Base-by-base conservation (phyloP, 306 rosid genomes). In the Prunus fruticosa region DNA sequence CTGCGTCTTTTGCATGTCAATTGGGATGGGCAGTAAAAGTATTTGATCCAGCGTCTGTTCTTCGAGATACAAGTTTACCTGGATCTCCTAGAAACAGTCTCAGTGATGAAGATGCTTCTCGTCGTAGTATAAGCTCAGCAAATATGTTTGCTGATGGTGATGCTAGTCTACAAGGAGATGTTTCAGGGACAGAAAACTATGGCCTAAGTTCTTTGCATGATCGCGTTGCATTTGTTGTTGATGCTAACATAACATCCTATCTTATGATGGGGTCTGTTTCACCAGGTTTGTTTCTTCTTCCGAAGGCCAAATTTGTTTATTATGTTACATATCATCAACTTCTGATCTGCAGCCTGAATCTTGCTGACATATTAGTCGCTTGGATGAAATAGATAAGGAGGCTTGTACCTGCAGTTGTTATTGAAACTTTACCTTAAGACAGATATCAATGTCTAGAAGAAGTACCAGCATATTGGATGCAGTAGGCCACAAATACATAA, bases 231-330 rank as follows among this genome's bases (percentile, higher is more conserved):
- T 91, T 93, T 86, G 83, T 93, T 65, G 96, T 93, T 79, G 98
- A 93, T 84, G 98, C 98, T 54, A 93, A 90, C 82, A 91, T 93
- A 83, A 93, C 98, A 72, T 93, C 98, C 75, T 93, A 93, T 84
- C 98, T 93, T 72, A 93, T 93, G 97, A 93, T 91, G 97, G 98
- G 98, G 27, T 93, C 98, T 76, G 97, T 93, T 87, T 93, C 98
- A 83, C 98, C 97, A 83, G 98, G 98, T 91, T 80, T 85, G 86
- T 81, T 77, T 67, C 81, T 67, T 73, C 73, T 72, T 78, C 58
- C 72, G 72, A 72, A 76, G 60, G 51, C 49, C 9, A 46, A 46
- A 47, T 76, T 62, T 52, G 50, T 46, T 64, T 68, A 64, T 45
- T 27, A 62, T 51, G 10, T 43, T 62, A 65, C 61, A 43, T 57